Evolutionary conservation across 768 basidiomycete species (phyloP).

Genomic region (Lactarius tabidus): DNA sequence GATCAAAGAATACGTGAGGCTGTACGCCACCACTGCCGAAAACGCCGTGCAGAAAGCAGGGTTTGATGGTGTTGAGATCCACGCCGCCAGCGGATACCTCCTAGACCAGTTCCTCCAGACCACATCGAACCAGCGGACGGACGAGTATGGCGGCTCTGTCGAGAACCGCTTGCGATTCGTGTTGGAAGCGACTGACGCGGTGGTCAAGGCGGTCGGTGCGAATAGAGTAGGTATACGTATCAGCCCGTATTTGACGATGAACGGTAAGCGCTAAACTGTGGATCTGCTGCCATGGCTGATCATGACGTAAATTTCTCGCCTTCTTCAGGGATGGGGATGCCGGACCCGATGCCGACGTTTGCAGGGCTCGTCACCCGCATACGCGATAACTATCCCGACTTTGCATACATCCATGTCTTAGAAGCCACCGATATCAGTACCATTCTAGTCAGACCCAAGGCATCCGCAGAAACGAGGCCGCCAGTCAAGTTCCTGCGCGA

Average conservation of each 20-base stretch:
- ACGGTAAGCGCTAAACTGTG: constrained; percentile 9
- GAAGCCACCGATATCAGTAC: constrained; percentile 28
- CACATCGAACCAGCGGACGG: constrained; percentile 38
- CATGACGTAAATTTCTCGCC: background rate
- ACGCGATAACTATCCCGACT: constrained; percentile 19
- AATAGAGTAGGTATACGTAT: constrained; percentile 37
- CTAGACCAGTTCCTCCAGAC: constrained; percentile 39
- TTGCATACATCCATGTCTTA: constrained; percentile 32
- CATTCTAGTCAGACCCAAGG: background rate
- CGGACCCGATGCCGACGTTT: constrained; percentile 31
- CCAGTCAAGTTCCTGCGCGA: constrained; percentile 28
- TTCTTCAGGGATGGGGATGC: constrained; percentile 10
- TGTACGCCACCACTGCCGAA: constrained; percentile 39
- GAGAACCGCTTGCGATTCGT: constrained; percentile 43
- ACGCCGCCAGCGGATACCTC: constrained; percentile 33
- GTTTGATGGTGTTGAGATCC: constrained; percentile 33
- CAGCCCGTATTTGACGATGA: constrained; percentile 28
- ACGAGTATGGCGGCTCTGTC: constrained; percentile 44
- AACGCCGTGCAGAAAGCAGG: constrained; percentile 32
- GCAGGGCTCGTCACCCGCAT: constrained; percentile 29
- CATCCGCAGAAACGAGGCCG: background rate
- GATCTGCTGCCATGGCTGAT: background rate
- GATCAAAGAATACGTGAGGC: constrained; percentile 46
- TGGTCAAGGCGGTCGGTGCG: constrained; percentile 36
- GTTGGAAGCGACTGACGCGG: constrained; percentile 38